Evolutionary conservation across 345 rosid genomes (phyloP), one percentile per base, ranked within the genome.

Genomic region (Lagerstroemia speciosa): DNA sequence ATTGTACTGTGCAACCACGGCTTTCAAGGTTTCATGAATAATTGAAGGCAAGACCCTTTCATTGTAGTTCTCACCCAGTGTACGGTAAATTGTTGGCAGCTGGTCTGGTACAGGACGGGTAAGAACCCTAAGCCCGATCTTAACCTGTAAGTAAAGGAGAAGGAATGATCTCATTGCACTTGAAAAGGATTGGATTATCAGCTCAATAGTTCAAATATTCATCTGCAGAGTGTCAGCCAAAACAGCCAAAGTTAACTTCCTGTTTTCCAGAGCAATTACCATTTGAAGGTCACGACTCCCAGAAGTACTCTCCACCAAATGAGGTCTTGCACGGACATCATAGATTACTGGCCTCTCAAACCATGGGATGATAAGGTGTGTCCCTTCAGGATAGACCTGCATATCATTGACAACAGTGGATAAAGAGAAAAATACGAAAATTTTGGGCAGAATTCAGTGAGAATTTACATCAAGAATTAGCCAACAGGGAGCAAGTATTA

Each of bases 241-340:
- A 57, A 27, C 58, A 58, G 29, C 63, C 63, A 14, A 30, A 58
- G 15, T 58, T 6, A 27, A 27, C 19, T 27, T 14, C 63, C 63
- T 27, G 31, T 45, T 17, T 27, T 34, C 62, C 34, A 45, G 68
- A 65, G 55, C 38, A 68, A 22, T 62, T 84, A 89, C 97, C 96
- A 85, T 89, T 82, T 94, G 99, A 64, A 94, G 99, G 74, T 94
- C 99, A 67, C 89, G 97, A 72, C 99, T 94, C 46, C 99, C 99
- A 0, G 98, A 88, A 68, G 93, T 87, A 77, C 99, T 94, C 84
- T 94, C 97, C 0, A 94, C 91, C 24, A 89, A 78, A 67, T 89
- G 87, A 69, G 99, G 99, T 78, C 96, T 84, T 46, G 99, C 96
- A 67, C 98, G 92, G n/a, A 91, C 93, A 73, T 94, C 99, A 64